phyloP scores from a whole-genome alignment of 192 early-diverging fungal species.

The Coemansia sp. region DNA sequence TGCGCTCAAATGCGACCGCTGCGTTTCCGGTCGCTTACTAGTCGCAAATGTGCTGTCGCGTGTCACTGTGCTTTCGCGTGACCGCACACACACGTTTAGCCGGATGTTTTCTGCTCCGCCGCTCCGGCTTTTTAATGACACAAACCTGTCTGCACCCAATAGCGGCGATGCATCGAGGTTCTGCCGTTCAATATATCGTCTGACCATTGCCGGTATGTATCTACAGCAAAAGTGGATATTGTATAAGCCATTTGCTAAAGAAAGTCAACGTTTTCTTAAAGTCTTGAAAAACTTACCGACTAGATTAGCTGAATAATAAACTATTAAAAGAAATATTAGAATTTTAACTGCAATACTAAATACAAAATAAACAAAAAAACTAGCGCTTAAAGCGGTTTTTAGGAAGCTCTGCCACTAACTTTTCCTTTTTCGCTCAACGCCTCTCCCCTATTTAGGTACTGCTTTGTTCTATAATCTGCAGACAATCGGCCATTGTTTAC shows the following conservation, averaged over 20 bases:
- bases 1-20: slow-evolving; percentile 15
- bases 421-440: not conserved
- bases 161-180: slow-evolving; percentile 23
- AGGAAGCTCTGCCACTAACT: too few species aligned
- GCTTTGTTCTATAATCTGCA: not conserved
- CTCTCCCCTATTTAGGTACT: not conserved
- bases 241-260: too few species aligned
- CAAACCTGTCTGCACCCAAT: slow-evolving; percentile 13
- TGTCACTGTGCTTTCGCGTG: not conserved
- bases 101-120: slow-evolving; percentile 8
- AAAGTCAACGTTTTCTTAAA: too few species aligned
- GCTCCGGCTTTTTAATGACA: not conserved
- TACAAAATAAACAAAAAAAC: too few species aligned
- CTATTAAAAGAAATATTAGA: too few species aligned
- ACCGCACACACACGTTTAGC: slow-evolving; percentile 11
- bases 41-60: not conserved
- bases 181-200: slow-evolving; percentile 11
- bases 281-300: too few species aligned
- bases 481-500: slow-evolving; percentile 2
- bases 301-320: too few species aligned
- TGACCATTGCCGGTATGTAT: slow-evolving; percentile 4
- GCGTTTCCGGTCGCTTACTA: slow-evolving; percentile 10
- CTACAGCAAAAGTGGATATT: too few species aligned
- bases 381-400: too few species aligned
- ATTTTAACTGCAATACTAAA: too few species aligned